Evolutionary conservation across 441 rosid genomes (phyloP), one percentile per base, ranked within the genome.

Genomic region (Macaranga tanarius): DNA sequence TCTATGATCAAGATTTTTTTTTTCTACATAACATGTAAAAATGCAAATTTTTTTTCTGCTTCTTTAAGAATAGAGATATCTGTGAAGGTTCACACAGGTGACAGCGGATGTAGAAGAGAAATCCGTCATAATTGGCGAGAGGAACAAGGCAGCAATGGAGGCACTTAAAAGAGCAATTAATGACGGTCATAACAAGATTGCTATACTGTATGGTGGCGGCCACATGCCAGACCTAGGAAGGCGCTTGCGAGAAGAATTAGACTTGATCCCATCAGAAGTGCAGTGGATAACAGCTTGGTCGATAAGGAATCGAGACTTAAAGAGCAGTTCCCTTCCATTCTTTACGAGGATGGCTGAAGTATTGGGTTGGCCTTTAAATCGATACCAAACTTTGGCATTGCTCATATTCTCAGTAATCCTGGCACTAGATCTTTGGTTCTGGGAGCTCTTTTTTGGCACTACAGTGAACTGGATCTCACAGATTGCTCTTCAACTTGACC

Each of bases 201-300:
- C 97, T 1, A 81, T 95, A 69, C 84, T 95, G 2, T 95, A 92
- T 4, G 99, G 99, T 0, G 97, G 95, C 15, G 98, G 98, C 64
- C 99, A 95, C 91, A 92, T 95, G 98, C 97, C 97, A 0, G 99
- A 95, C 83, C 52, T 95, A 64, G 96, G 95, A 55, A 87, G 98
- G 84, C 86, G 92, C 25, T 74, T 95, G 50, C 65, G 85, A 70
- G 93, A 91, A 65, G 98, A 95, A 66, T 88, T 90, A 3, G 88
- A 88, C 62, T 86, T 95, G 47, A 62, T 85, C 69, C 97, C 97
- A 11, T 83, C 84, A 0, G 78, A 38, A 57, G 96, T 91, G 55
- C 92, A 81, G 75, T 95, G 98, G 99, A 65, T 91, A 74, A 92
- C 91, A 20, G 98, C 99, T 31, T 95, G 99, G 99, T 89, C 95